Evolutionary conservation across 257 asterid genomes (phyloP), one percentile per base, ranked within the genome.

Genomic region (Solanum paucissectum): DNA sequence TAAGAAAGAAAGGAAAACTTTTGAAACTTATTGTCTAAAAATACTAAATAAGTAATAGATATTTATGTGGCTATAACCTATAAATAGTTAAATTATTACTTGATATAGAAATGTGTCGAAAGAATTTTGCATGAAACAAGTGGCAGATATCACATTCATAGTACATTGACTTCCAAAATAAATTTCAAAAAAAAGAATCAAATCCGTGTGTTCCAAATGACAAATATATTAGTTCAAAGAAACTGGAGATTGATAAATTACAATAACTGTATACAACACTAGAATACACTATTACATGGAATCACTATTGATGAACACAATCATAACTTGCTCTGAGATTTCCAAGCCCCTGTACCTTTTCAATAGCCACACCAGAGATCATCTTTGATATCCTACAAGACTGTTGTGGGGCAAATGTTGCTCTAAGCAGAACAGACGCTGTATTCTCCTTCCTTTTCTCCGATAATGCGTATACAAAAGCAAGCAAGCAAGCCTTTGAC

Each of bases 401-500:
- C 36, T 49, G 69, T 8, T 33, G 42, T 38, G 88, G 87, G 42
- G 73, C 29, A 37, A 37, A 58, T 66, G 64, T 89, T 74, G 89
- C 62, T 86, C 40, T 85, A 32, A 72, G 52, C 88, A 85, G 87
- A 86, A 85, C 36, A 89, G 87, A 20, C 33, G 46, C 32, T 69
- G 89, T 82, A 79, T 84, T 79, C 87, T 89, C 81, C 71, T 64
- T 85, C 44, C 44, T 87, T 58, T 58, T 55, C 83, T 69, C 29
- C 71, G 55, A 86, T 18, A 88, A 88, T 74, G 62, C 86, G 74
- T 83, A 76, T 85, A 90, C 87, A 55, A 84, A 89, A 38, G 75
- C 89, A 86, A 82, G 73, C 89, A 89, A 88, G 68, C 89, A 89
- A 88, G 85, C 77, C 25, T 68, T 87, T 86, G 86, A 83, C 23